Conservation (phyloP, 2,329 filamentous ascomycete species). For the Fusarium odoratissimum region DNA sequence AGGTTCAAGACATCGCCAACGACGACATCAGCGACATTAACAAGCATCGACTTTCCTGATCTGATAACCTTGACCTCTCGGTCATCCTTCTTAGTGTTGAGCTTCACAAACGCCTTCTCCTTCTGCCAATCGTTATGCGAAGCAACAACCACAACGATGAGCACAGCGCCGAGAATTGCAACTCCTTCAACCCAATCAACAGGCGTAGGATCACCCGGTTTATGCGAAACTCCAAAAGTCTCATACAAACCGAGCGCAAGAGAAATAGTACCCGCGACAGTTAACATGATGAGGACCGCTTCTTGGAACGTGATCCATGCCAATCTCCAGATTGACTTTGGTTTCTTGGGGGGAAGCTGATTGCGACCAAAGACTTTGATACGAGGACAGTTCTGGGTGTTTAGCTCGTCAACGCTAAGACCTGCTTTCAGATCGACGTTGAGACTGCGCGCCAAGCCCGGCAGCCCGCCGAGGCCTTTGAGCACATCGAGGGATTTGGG, state of each 20-base stretch:
- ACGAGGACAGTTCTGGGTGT: background rate
- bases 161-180: slow-evolving; percentile 20
- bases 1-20: slow-evolving; percentile 24
- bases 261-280: slow-evolving; percentile 19
- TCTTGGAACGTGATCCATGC: slow-evolving; percentile 26
- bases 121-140: slow-evolving; percentile 30
- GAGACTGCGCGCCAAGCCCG: slow-evolving; percentile 11
- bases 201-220: slow-evolving; percentile 19
- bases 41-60: slow-evolving; percentile 15
- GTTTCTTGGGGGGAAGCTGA: slow-evolving; percentile 15
- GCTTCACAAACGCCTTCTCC: slow-evolving; percentile 25
- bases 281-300: slow-evolving; percentile 16
- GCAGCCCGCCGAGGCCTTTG: slow-evolving; percentile 3
- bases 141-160: slow-evolving; percentile 18
- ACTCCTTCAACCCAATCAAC: slow-evolving; percentile 27
- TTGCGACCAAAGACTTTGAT: slow-evolving; percentile 15
- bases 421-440: slow-evolving; percentile 15
- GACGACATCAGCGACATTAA: slow-evolving; percentile 14
- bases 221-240: slow-evolving; percentile 4
- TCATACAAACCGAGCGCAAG: slow-evolving; percentile 17
- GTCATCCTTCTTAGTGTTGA: slow-evolving; percentile 27
- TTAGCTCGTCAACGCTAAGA: slow-evolving; percentile 19
- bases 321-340: slow-evolving; percentile 21
- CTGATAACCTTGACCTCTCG: slow-evolving; percentile 27
- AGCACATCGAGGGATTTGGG: slow-evolving; percentile 20